phyloP scores from a whole-genome alignment of 305 asterid species.

The Fraxinus paxiana region DNA sequence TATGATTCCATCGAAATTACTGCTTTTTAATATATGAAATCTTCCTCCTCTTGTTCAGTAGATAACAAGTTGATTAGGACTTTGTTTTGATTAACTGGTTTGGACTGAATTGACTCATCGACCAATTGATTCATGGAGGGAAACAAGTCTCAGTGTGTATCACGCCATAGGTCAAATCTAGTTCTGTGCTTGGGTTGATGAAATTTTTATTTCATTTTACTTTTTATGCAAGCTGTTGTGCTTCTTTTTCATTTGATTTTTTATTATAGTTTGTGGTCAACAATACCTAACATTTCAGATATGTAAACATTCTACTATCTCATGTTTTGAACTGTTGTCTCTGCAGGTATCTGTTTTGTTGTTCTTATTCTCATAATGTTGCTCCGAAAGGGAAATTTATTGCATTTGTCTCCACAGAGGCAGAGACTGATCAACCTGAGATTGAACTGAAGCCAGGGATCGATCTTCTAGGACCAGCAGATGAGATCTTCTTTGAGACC shows the following conservation, averaged over 20 bases:
- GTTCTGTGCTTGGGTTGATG: neutral
- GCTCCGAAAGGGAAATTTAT: slow-evolving; percentile 95
- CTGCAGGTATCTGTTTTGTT: slow-evolving; percentile 83
- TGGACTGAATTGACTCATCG: neutral
- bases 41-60: neutral
- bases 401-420: slow-evolving; percentile 92
- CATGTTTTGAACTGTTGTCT: slow-evolving; percentile 18
- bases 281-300: too few species aligned
- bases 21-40: neutral
- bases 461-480: slow-evolving; percentile 92
- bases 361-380: slow-evolving; percentile 94
- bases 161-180: neutral
- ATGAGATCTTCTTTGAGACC: slow-evolving; percentile 84
- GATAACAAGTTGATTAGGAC: neutral
- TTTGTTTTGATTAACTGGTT: neutral
- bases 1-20: neutral
- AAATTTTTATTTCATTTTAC: neutral
- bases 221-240: neutral
- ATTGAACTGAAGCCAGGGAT: slow-evolving; percentile 80
- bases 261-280: too few species aligned
- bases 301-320: neutral
- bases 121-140: neutral
- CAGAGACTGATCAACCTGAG: slow-evolving; percentile 90
- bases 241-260: too few species aligned
- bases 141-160: neutral